Base-by-base conservation (phyloP, 768 basidiomycete species). In the Russula compacta region DNA sequence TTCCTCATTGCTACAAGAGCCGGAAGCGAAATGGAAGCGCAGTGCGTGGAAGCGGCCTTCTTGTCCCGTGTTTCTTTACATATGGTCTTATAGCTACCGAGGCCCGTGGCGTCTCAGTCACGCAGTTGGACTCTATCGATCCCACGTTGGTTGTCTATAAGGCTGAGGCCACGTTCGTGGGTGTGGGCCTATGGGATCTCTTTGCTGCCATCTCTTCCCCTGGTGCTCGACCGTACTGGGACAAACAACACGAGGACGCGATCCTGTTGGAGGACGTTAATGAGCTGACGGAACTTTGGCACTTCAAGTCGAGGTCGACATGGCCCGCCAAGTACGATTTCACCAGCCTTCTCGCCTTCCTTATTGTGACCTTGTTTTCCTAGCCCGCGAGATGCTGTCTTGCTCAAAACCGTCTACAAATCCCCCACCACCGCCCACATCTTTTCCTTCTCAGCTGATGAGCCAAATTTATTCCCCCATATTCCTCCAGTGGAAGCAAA, bases 151-250 rank as follows among this genome's bases (percentile, higher is more conserved):
- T 98, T 6, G 94, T 99, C 3, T 98, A 93, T 71, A 83, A 93
- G 21, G 95, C 97, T 1, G 94, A 98, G 73, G 95, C 95, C 1
- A 95, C 94, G 0, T 98, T 98, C 69, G 95, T 98, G 39, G 95
- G 95, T 21, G 86, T 98, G 5, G 86, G 90, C 2, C 76, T 99
- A 1, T 98, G 95, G 95, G 97, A 99, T 71, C 76, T 98, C 19
- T 95, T 88, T 65, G 86, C 86, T 24, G 85, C 88, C 1, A 85
- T 98, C 35, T 81, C 85, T n/a, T 90, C 87, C 24, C 91, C 90
- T 4, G 93, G 93, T 0, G 87, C 88, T 12, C 81, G 86, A 57
- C 74, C 80, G 12, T 84, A 85, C 65, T 93, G 95, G 95, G 95
- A 97, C 70, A 92, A 88, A 70, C 83, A 84, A 64, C 84, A 91